These are phyloP conservation scores for Kodamaea fungicola DNA, from an alignment of 1,139 yeast species.

Conservation along the genomic window DNA sequence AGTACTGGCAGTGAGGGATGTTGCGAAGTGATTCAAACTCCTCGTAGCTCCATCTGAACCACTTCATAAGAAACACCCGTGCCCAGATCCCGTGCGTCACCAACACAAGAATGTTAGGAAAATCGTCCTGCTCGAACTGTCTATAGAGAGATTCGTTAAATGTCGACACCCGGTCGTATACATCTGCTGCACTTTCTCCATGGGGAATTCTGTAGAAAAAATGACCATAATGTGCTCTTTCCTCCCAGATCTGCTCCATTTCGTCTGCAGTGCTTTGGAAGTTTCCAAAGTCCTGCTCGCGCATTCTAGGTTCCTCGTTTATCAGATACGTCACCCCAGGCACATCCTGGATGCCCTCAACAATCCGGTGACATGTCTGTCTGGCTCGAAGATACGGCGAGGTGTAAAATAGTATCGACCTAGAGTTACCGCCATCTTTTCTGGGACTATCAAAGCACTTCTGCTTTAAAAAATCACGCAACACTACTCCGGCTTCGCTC, in stretches of 20 bases:
- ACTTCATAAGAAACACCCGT: conserved; percentile 83
- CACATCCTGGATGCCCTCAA: conserved; percentile 54
- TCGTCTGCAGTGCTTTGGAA: conserved; percentile 76
- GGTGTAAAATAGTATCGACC: conserved; percentile 59
- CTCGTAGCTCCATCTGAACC: conserved; percentile 92
- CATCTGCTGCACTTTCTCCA: conserved; percentile 96
- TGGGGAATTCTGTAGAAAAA: conserved; percentile 87
- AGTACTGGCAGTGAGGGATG: conserved; percentile 78
- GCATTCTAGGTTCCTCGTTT: conserved; percentile 81
- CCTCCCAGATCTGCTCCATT: conserved; percentile 76
- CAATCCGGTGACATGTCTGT: conserved; percentile 70
- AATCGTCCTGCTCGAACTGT: conserved; percentile 64
- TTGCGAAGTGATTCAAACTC: conserved; percentile 79
- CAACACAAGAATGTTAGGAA: conserved; percentile 71
- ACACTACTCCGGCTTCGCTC: conserved; percentile 57
- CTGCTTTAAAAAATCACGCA: conserved; percentile 51
- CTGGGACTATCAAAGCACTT: conserved; percentile 32
- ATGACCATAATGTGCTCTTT: conserved; percentile 86
- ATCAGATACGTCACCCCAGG: conserved; percentile 50
- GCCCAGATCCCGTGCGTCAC: conserved; percentile 96
- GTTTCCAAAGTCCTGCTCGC: conserved; percentile 94
- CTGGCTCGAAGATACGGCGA: conserved; percentile 82
- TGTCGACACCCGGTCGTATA: conserved; percentile 83
- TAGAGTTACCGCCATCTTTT: conserved; percentile 17
- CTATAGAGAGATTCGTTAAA: conserved; percentile 84